Evolutionary conservation across 225 moss, liverwort and hornwort genomes (phyloP), one percentile per base, ranked within the genome.

Genomic region (Marchantia paleacea): DNA sequence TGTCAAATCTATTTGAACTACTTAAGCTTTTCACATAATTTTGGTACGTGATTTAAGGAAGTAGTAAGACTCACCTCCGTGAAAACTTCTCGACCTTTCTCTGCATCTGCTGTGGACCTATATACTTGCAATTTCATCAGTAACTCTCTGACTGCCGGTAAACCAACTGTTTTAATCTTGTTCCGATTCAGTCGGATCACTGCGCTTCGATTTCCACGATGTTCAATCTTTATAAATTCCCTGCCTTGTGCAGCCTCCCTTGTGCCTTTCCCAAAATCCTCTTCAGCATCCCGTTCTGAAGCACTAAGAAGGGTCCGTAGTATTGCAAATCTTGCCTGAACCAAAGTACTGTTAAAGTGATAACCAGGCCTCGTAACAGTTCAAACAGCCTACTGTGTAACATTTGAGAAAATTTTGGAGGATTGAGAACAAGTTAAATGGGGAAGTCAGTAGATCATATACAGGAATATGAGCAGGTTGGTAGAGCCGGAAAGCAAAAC

Each of bases 101-200:
- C 25, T 61, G 70, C 77, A 75, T 86, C 86, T 61, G 86, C 86
- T 0, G 86, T 86, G 18, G 86, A 80, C 28, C n/a, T 78, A 78
- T 83, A 86, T 4, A 86, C 81, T 75, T 86, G 86, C 15, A 86
- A 74, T 78, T 81, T 83, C 62, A 83, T 50, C 74, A 86, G 20
- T 48, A 86, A 78, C 13, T 77, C 74, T 11, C 68, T 76, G 19
- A 83, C 55, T 12, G 83, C 86, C 55, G 86, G 86, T 54, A 86
- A 22, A 4, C 86, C 86, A 25, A 86, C 86, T 4, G 75, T 80
- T 63, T 31, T 73, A 57, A 86, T 86, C 57, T 83, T 82, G 3
- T 81, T 82, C 25, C 81, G 55, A 19, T 86, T 83, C 25, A 86
- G 18, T 19, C 31, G 30, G 12, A 86, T 6, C 13, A 83, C 76